Conservation (phyloP, 768 basidiomycete species). For the Suillus luteus region DNA sequence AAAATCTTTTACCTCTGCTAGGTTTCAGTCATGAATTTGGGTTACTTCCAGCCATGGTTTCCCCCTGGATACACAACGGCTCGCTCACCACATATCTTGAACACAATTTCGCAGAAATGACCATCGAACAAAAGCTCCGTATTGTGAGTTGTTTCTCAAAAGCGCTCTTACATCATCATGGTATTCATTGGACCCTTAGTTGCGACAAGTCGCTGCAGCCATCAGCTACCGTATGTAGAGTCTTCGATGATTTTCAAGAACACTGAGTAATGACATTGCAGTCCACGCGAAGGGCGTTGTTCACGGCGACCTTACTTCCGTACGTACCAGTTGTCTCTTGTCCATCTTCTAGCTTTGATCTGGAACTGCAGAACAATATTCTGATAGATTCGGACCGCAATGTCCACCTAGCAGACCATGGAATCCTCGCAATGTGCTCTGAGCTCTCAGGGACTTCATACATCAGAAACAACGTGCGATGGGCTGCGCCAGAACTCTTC, state of each 20-base stretch:
- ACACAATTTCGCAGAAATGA: slow-evolving; percentile 13
- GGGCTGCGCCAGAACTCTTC: slow-evolving; percentile 46
- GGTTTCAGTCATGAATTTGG: slow-evolving; percentile 34
- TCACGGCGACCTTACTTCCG: slow-evolving; percentile 50
- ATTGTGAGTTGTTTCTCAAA: slow-evolving; percentile 19
- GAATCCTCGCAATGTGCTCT: slow-evolving; percentile 33
- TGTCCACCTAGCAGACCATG: slow-evolving; percentile 40
- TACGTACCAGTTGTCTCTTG: slow-evolving; percentile 18
- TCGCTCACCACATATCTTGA: slow-evolving; percentile 28
- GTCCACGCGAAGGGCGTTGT: slow-evolving; percentile 32
- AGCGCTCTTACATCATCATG: neutral
- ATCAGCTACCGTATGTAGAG: slow-evolving; percentile 21
- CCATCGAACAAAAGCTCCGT: slow-evolving; percentile 8
- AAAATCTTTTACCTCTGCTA: slow-evolving; percentile 30
- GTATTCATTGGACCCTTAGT: neutral
- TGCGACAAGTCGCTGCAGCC: slow-evolving; percentile 18
- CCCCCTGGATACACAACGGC: slow-evolving; percentile 37
- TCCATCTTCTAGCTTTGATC: neutral
- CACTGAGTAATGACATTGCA: neutral
- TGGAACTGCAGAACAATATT: slow-evolving; percentile 33
- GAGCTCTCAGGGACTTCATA: slow-evolving; percentile 23
- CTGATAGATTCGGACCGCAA: slow-evolving; percentile 34
- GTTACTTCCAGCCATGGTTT: slow-evolving; percentile 34
- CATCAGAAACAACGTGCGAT: slow-evolving; percentile 35
- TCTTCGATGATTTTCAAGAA: neutral